Conservation (phyloP, 495 filamentous ascomycete genomes). For the Haplographium delicatum region DNA sequence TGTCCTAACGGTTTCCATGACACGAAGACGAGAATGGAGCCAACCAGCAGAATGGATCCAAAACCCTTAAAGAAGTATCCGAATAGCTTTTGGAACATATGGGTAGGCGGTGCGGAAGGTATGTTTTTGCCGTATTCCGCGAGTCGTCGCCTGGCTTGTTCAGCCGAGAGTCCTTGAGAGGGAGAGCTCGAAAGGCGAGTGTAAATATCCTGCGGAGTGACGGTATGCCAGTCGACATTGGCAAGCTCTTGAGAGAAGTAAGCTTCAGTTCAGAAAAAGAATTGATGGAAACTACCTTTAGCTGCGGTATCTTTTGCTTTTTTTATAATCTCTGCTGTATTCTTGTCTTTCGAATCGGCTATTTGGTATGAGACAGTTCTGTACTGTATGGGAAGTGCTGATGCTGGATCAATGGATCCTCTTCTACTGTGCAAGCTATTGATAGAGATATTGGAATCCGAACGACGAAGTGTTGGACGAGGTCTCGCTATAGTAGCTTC, state of each 20-base stretch:
- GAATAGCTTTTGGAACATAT: constrained; percentile 49
- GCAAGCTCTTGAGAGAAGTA: constrained; percentile 30
- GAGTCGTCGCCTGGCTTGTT: constrained; percentile 41
- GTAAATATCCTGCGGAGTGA: constrained; percentile 48
- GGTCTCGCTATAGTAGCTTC: constrained; percentile 9
- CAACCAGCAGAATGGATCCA: constrained; percentile 57
- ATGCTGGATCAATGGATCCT: constrained; percentile 39
- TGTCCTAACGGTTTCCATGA: constrained; percentile 65
- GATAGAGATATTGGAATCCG: constrained; percentile 22
- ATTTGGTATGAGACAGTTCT: constrained; percentile 50
- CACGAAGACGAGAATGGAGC: constrained; percentile 59
- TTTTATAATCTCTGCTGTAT: constrained; percentile 30
- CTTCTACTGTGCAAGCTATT: constrained; percentile 22
- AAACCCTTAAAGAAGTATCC: constrained; percentile 71
- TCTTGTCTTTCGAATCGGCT: constrained; percentile 41
- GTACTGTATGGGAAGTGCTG: constrained; percentile 48
- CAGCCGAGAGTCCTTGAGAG: constrained; percentile 43
- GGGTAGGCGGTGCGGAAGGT: constrained; percentile 52
- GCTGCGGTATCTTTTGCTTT: constrained; percentile 37
- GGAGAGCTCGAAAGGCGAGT: constrained; percentile 46
- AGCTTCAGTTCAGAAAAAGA: neutral
- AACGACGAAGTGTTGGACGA: constrained; percentile 10
- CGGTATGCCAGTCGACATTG: constrained; percentile 51
- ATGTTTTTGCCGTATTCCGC: constrained; percentile 57
- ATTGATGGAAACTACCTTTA: constrained; percentile 29